Evolutionary conservation across 495 filamentous ascomycete genomes (phyloP), one percentile per base, ranked within the genome.

Genomic region (Penicillium malachiteum): DNA sequence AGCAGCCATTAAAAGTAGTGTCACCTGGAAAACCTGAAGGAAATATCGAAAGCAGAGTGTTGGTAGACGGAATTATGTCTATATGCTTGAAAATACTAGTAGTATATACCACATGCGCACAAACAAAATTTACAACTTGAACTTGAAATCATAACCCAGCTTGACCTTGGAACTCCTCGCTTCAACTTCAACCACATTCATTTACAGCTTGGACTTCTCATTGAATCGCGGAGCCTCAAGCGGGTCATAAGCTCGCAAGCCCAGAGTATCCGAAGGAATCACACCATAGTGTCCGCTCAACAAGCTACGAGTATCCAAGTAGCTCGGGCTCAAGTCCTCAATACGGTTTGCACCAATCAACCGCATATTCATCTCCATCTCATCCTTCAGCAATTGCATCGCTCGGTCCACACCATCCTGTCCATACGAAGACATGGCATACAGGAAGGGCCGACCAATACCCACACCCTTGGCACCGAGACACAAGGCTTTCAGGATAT

Each of bases 291-390:
- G 94, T 56, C 83, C 83, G 69, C 80, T 79, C 26, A 94, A 65
- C 45, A 78, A 48, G 0, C 86, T 88, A 47, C 90, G 80, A 0
- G 82, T 81, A 70, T 97, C 94, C 48, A 98, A 65, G 66, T 97
- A 55, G 11, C 81, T 83, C 7, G 91, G 86, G 54, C 86, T 90
- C 49, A 98, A 72, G 50, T 98, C 86, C 35, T 82, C 86, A 18
- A 98, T 68, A 38, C 65, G 84, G 1, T 78, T 80, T 31, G 84
- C 87, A 12, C 94, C 94, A 61, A 97, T 91, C 58, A 98, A 76
- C 8, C 95, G 83, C 94, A 98, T 97, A 63, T 90, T 90, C 93
- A 97, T 96, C 79, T 93, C 92, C 86, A 98, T 91, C 81, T 98
- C 94, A 67, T 97, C 94, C 78, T 90, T 95, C 55, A 98, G 82